These are phyloP conservation scores for Chloromonas sp. DNA, from an alignment of 163 green algal species.

Conservation along the genomic window DNA sequence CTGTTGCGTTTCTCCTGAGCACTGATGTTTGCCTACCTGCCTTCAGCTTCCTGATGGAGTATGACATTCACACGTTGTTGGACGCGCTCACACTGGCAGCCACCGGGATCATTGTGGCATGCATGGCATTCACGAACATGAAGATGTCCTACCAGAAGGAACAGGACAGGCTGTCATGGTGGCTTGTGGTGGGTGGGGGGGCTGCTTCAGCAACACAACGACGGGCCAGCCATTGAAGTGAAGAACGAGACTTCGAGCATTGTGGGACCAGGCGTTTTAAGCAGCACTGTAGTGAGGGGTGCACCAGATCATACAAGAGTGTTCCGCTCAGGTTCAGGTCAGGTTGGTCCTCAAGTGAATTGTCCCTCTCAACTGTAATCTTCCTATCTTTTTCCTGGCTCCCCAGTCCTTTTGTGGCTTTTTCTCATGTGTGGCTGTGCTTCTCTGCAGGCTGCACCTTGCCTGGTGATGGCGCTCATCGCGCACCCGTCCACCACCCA, in stretches of 20 bases:
- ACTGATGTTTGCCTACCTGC: too few relatives aligned
- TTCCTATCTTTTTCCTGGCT: too few relatives aligned
- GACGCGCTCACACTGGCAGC: constrained; percentile 83
- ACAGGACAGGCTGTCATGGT: constrained; percentile 73
- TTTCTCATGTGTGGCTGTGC: too few relatives aligned
- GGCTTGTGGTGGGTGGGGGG: constrained; percentile 65
- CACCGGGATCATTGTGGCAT: constrained; percentile 85
- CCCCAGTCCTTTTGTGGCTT: too few relatives aligned
- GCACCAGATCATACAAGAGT: too few relatives aligned
- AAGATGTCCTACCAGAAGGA: constrained; percentile 82
- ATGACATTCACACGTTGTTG: constrained; percentile 96
- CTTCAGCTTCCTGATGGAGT: constrained; percentile 96
- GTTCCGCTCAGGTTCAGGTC: not conserved
- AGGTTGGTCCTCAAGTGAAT: too few relatives aligned
- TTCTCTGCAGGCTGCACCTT: constrained; percentile 66
- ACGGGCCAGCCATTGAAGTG: too few relatives aligned
- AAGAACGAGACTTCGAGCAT: too few relatives aligned
- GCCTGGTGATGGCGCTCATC: constrained; percentile 75
- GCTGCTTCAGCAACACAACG: constrained; percentile 1
- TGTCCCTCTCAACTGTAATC: too few relatives aligned
- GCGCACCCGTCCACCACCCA: constrained; percentile 87
- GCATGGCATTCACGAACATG: constrained; percentile 63
- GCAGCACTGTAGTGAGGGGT: too few relatives aligned
- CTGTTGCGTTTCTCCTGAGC: too few relatives aligned
- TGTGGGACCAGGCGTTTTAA: too few relatives aligned